These are phyloP conservation scores for Tetrapisispora iriomotensis DNA, from an alignment of 805 yeast species.

Conservation along the genomic window DNA sequence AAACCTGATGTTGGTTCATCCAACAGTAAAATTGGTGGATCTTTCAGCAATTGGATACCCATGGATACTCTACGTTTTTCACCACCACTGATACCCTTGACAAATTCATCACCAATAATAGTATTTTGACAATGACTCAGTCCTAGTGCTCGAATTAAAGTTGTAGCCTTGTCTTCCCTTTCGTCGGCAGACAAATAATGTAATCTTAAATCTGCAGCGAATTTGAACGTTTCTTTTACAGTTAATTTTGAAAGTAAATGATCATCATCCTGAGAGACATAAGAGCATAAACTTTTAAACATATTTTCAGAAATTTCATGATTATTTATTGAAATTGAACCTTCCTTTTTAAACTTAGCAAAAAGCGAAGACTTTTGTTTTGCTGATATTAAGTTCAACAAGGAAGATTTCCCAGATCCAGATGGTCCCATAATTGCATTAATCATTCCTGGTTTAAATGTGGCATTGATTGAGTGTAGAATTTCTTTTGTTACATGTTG, in stretches of 20 bases:
- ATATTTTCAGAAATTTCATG: slow-evolving; percentile 28
- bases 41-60: slow-evolving; percentile 65
- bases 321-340: slow-evolving; percentile 37
- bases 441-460: slow-evolving; percentile 44
- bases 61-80: slow-evolving; percentile 80
- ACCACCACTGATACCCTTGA: slow-evolving; percentile 77
- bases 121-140: slow-evolving; percentile 70
- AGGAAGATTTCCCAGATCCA: slow-evolving; percentile 67
- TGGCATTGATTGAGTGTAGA: slow-evolving; percentile 39
- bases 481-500: slow-evolving; percentile 28
- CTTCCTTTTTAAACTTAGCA: slow-evolving; percentile 29
- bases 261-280: slow-evolving; percentile 75
- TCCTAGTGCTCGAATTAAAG: slow-evolving; percentile 57
- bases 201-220: slow-evolving; percentile 60
- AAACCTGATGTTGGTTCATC: slow-evolving; percentile 91
- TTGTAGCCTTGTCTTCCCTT: slow-evolving; percentile 40
- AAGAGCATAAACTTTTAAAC: slow-evolving; percentile 46
- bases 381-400: slow-evolving; percentile 54
- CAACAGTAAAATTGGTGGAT: slow-evolving; percentile 59
- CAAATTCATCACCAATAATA: slow-evolving; percentile 49
- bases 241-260: slow-evolving; percentile 62
- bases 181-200: slow-evolving; percentile 36
- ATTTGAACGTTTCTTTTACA: slow-evolving; percentile 64
- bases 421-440: slow-evolving; percentile 78
- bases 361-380: slow-evolving; percentile 34